Evolutionary conservation across 1,284 basidiomycete genomes (phyloP), one percentile per base, ranked within the genome.

Genomic region (Retiboletus flavoniger): DNA sequence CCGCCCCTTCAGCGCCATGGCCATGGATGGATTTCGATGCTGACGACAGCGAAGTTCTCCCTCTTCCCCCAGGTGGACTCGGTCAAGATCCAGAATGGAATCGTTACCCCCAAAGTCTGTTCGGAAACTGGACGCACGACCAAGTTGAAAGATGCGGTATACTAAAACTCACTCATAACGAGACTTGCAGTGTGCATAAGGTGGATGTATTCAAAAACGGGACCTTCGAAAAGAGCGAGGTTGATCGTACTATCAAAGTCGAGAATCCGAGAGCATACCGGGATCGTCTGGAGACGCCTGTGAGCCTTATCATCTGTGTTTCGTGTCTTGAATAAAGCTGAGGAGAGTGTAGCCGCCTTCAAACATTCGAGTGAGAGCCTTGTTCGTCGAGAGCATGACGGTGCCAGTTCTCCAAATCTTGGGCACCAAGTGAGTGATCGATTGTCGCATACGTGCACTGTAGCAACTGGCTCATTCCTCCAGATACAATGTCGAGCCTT

Each of bases 331-430:
- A 44, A 29, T 13, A 9, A 24, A 28, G 34, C 50, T 58, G 17
- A 69, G 1, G 34, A 21, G 26, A 34, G 3, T 7, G n/a, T 21
- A 21, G 72, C 66, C 72, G 29, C 67, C 70, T 24, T 34, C 62
- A 8, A 57, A 71, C 13, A 67, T 75, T 31, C 74, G 75, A 35
- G 65, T 81, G 9, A 70, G 77, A n/a, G 78, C 75, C 0, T 56
- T 82, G 39, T 84, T 84, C 57, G 67, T 83, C 0, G 79, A 83
- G 21, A 73, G 76, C 32, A 66, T 82, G 48, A 71, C 77, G 0
- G 75, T 78, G 0, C 72, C 75, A 7, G 71, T 81, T 10, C 65
- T 84, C 39, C 75, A 79, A 60, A 81, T 83, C 68, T 63, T 83
- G 34, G 82, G 81, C 10, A 77, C 77, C 0, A 75, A 66, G 78